Base-by-base conservation (phyloP, 2,329 filamentous ascomycete species). In the Pestalotiopsis sp. region DNA sequence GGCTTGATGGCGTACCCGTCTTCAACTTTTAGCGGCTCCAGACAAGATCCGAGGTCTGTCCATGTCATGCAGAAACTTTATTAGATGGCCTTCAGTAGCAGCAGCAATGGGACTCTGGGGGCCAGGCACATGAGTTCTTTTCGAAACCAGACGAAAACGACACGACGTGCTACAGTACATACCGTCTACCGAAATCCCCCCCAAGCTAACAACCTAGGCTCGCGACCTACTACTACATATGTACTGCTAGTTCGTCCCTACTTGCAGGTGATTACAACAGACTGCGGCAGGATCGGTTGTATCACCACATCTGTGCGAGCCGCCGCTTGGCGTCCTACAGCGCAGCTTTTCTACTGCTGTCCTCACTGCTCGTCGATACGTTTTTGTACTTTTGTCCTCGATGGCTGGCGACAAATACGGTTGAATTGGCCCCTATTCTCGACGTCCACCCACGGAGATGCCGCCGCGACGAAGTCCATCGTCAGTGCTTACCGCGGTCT, bases 231-330 rank as follows among this genome's bases (percentile, higher is more conserved):
- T n/a, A 31, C 27, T 62, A 23, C 23, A 23, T 23, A 38, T 14
- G 11, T 27, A 20, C 59, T 38, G 36, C 14, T 23, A 20, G 59
- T 31, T 14, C 25, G 25, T 23, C 23, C 12, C 25, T 31, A 25
- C 57, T 59, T 59, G 59, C 59, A 62, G 59, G n/a, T 27, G 41
- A 45, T 52, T 52, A 65, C 20, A 25, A 45, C 38, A 65, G 62
- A 45, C 36, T 65, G 41, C 62, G 20, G 62, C 62, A 20, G 27
- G 62, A 52, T 65, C 62, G 62, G 62, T 27, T 25, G 62, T 65
- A 65, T 52, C 62, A 65, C 62, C 38, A 52, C 62, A 45, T 65
- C 11, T 52, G 60, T 62, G 27, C 31, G 60, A 62, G 27, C 31
- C 60, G 25, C 25, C 25, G 38, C 27, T 36, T 39, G 38, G 60